A percentile compares a stretch with the other conserved stretches of the same genome.
Evolutionary conservation across 2,329 filamentous ascomycete species (phyloP).

Genomic region (Thielaviopsis ethacetica): DNA sequence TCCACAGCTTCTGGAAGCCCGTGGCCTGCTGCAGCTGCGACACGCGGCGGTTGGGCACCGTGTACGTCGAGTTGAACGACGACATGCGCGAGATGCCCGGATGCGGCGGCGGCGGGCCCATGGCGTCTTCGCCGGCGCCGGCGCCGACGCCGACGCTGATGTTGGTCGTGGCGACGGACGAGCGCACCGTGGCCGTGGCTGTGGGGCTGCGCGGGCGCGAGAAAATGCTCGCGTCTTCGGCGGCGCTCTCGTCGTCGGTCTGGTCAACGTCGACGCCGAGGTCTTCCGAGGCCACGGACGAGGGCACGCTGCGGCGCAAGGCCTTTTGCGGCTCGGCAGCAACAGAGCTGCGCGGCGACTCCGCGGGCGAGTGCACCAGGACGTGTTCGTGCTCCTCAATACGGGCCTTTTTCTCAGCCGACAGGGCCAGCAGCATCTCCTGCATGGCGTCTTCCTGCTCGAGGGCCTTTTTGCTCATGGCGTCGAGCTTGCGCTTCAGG

Average conservation of each 20-base stretch:
- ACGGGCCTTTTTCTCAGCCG: conserved; percentile 32
- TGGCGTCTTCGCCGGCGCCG: conserved; percentile 1
- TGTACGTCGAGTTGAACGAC: conserved; percentile 16
- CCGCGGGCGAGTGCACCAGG: neutral
- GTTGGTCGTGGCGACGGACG: neutral
- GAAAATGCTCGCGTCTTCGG: conserved; percentile 39
- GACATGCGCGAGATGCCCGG: conserved; percentile 17
- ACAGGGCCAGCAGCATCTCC: conserved; percentile 32
- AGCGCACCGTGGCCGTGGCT: neutral
- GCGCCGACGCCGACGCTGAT: neutral
- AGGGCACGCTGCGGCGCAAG: conserved; percentile 3
- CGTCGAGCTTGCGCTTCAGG: conserved; percentile 43
- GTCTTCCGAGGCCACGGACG: conserved; percentile 29
- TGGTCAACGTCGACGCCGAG: conserved; percentile 37
- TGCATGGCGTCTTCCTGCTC: conserved; percentile 37
- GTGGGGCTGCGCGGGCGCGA: conserved; percentile 44
- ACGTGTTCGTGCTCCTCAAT: conserved; percentile 21
- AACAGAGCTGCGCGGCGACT: neutral
- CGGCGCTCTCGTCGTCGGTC: conserved; percentile 33
- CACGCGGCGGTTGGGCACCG: conserved; percentile 13
- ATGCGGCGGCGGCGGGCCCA: neutral
- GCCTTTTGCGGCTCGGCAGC: neutral
- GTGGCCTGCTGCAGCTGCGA: conserved; percentile 10
- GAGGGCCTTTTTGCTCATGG: conserved; percentile 35
- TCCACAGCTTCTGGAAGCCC: conserved; percentile 12